Evolutionary conservation across 441 rosid species (phyloP), one percentile per base, ranked within the genome.

Genomic region (Codiaeum variegatum): DNA sequence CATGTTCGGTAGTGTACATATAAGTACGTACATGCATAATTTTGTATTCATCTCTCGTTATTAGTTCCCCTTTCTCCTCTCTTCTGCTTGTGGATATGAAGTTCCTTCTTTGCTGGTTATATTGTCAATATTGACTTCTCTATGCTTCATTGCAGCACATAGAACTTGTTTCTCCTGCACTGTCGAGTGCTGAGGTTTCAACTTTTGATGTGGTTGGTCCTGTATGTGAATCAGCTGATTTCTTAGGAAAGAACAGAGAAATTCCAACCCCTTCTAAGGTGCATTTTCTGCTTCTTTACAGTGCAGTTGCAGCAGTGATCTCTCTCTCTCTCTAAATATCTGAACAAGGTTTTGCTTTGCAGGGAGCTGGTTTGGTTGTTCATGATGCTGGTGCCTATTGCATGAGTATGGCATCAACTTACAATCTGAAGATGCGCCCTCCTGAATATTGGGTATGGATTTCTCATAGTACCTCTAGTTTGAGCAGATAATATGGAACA

Each of bases 391-490:
- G 99, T 59, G 99, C 98, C 23, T 95, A 95, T 73, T 93, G 99
- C 88, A 95, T 95, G 99, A 95, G 99, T 84, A 95, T 95, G 99
- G 98, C 99, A 58, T 95, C 99, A 1, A 91, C 98, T 31, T 95
- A 95, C 91, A 95, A 95, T 79, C 92, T 95, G 78, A 95, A 95
- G 86, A 93, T 95, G 98, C 97, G 98, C 26, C 99, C 98, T 75
- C 97, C 99, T 0, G 98, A 93, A 83, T 93, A 93, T 83, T 95
- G 98, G 99, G 99, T 95, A 90, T 56, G 40, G 3, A 68, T 31
- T 21, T 2, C 40, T 51, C 21, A 29, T 29, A 60, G 42, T 29
- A 11, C 28, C 18, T 47, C 19, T 59, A 36, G 4, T 31, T 16
- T 31, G 31, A 9, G 15, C 62, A 47, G 54, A 21, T 38, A 19